A percentile compares a stretch with the other conserved stretches of the same genome.
phyloP scores from a whole-genome alignment of 2,329 filamentous ascomycete genomes.

The Talaromyces verruculosus region DNA sequence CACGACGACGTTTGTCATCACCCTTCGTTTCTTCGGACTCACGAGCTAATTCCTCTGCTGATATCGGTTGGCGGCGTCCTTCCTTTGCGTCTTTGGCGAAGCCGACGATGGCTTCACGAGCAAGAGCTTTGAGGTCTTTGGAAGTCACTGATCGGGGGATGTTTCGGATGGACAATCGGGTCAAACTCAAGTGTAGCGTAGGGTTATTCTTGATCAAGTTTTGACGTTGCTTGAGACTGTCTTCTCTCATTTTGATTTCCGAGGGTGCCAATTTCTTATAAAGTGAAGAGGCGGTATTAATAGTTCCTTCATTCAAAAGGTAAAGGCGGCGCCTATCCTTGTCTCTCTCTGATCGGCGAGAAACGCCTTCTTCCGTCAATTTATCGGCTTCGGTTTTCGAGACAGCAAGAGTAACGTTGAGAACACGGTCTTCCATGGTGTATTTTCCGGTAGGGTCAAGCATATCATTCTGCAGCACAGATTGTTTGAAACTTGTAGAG shows the following conservation, averaged over 20 bases:
- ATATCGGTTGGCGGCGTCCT: slow-evolving; percentile 72
- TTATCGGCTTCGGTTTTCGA: slow-evolving; percentile 75
- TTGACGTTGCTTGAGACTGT: slow-evolving; percentile 82
- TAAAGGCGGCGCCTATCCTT: slow-evolving; percentile 90
- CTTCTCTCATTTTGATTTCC: slow-evolving; percentile 84
- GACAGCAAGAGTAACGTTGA: slow-evolving; percentile 82
- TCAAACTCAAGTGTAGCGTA: slow-evolving; percentile 81
- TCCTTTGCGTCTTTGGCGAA: slow-evolving; percentile 88
- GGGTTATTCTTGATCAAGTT: slow-evolving; percentile 90
- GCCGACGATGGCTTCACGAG: slow-evolving; percentile 86
- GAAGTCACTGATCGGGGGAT: slow-evolving; percentile 78
- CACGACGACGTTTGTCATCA: slow-evolving; percentile 75
- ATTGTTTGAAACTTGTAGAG: slow-evolving; percentile 63
- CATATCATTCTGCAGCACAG: slow-evolving; percentile 82
- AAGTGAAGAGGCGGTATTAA: slow-evolving; percentile 72
- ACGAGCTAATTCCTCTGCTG: slow-evolving; percentile 82
- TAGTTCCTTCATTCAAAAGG: slow-evolving; percentile 80
- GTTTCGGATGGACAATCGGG: slow-evolving; percentile 87
- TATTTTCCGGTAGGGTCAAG: slow-evolving; percentile 80
- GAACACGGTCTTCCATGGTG: slow-evolving; percentile 83
- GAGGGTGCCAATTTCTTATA: slow-evolving; percentile 73
- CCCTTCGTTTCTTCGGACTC: slow-evolving; percentile 77
- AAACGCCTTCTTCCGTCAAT: slow-evolving; percentile 68
- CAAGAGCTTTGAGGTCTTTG: slow-evolving; percentile 87
- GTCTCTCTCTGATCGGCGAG: slow-evolving; percentile 64